Conservation (phyloP, 441 rosid species). For the Adansonia rubrostipa region DNA sequence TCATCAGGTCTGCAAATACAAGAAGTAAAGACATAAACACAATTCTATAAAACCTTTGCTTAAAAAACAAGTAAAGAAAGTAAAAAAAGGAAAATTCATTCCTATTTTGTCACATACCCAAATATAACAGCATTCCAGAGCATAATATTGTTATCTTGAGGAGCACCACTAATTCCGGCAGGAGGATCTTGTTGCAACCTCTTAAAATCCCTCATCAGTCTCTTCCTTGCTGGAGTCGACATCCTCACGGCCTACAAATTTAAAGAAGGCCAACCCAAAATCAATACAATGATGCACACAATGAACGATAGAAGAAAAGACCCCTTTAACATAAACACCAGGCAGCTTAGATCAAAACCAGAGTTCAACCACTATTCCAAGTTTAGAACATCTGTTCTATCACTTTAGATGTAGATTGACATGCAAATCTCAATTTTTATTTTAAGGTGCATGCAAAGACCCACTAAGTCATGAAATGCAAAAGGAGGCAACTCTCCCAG, state of each 20-base stretch:
- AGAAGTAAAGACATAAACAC: conserved; percentile 31
- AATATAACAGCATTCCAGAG: conserved; percentile 79
- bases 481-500: not conserved
- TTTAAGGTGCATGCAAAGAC: not conserved
- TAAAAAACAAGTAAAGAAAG: not conserved
- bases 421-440: not conserved
- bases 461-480: not conserved
- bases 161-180: conserved; percentile 81
- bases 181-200: conserved; percentile 84
- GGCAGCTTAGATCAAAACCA: not conserved
- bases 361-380: not conserved
- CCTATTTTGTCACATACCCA: conserved; percentile 45
- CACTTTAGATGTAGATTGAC: not conserved
- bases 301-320: not conserved
- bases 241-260: conserved; percentile 46
- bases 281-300: not conserved
- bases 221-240: conserved; percentile 81
- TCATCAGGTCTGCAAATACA: conserved; percentile 66
- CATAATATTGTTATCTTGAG: conserved; percentile 73
- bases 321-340: not conserved
- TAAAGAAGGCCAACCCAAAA: conserved; percentile 14
- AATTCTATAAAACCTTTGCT: conserved; percentile 8
- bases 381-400: conserved; percentile 10
- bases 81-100: not conserved
- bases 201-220: conserved; percentile 84